Evolutionary conservation across 441 rosid genomes (phyloP).

Genomic region (Populus hybrid): DNA sequence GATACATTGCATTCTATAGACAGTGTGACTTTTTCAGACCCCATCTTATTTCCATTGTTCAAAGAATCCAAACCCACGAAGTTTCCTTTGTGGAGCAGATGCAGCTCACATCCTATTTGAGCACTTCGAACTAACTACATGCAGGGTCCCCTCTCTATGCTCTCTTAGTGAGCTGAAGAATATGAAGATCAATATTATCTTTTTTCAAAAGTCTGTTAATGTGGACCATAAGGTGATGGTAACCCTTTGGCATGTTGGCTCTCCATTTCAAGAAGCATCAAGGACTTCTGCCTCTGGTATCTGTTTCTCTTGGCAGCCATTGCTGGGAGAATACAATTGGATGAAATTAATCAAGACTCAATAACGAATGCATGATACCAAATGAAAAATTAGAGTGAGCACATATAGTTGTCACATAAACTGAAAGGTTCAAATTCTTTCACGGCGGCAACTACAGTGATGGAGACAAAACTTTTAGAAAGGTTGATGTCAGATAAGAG

Average conservation of each 20-base stretch:
- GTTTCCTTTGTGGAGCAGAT: conserved; percentile 17
- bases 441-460: background rate
- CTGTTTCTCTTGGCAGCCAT: conserved; percentile 87
- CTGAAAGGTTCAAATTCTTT: background rate
- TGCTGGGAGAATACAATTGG: conserved; percentile 35
- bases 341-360: background rate
- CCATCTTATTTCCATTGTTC: conserved; percentile 23
- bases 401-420: background rate
- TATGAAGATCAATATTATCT: conserved; percentile 19
- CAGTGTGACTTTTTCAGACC: conserved; percentile 17
- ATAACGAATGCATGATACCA: background rate
- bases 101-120: conserved; percentile 14
- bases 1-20: conserved; percentile 28
- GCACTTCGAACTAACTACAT: conserved; percentile 21
- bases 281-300: conserved; percentile 87
- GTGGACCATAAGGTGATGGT: conserved; percentile 69
- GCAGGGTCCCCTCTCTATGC: conserved; percentile 23
- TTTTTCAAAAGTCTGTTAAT: conserved; percentile 23
- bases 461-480: background rate
- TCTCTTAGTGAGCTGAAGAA: conserved; percentile 18
- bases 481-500: background rate
- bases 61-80: conserved; percentile 24
- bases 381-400: background rate
- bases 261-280: conserved; percentile 93
- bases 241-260: conserved; percentile 93